These are phyloP conservation scores for Auricularia sp. DNA, from an alignment of 768 basidiomycete species.

Conservation along the genomic window DNA sequence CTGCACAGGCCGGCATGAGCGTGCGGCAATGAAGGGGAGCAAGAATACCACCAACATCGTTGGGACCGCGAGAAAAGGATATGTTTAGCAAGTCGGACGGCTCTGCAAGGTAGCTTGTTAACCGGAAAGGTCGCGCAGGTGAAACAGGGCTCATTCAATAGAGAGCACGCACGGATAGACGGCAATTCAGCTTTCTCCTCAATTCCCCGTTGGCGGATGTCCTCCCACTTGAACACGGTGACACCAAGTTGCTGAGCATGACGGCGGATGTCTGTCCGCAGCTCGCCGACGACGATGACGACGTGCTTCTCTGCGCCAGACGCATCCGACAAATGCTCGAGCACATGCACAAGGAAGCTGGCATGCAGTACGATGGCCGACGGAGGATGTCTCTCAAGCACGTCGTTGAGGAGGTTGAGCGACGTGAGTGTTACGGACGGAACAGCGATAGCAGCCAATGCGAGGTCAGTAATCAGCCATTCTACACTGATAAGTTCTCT, in stretches of 20 bases:
- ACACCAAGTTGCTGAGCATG: constrained; percentile 20
- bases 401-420: constrained; percentile 47
- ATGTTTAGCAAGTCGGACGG: constrained; percentile 57
- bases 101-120: constrained; percentile 24
- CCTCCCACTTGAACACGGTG: constrained; percentile 49
- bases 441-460: constrained; percentile 60
- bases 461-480: constrained; percentile 71
- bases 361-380: constrained; percentile 67
- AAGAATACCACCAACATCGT: constrained; percentile 5
- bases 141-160: constrained; percentile 1
- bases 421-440: constrained; percentile 57
- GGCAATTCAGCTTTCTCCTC: constrained; percentile 23
- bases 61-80: constrained; percentile 45
- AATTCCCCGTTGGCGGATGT: constrained; percentile 59
- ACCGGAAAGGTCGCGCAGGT: constrained; percentile 6
- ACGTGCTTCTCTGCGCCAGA: constrained; percentile 39
- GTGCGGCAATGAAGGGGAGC: neutral
- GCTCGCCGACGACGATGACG: constrained; percentile 66
- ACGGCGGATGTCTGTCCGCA: constrained; percentile 33
- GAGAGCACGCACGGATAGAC: constrained; percentile 31
- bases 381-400: constrained; percentile 55
- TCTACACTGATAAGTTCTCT: constrained; percentile 31
- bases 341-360: constrained; percentile 51
- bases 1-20: constrained; percentile 18
- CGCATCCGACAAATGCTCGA: constrained; percentile 62